phyloP scores from a whole-genome alignment of 495 filamentous ascomycete species.

The Lophium mytilinum region DNA sequence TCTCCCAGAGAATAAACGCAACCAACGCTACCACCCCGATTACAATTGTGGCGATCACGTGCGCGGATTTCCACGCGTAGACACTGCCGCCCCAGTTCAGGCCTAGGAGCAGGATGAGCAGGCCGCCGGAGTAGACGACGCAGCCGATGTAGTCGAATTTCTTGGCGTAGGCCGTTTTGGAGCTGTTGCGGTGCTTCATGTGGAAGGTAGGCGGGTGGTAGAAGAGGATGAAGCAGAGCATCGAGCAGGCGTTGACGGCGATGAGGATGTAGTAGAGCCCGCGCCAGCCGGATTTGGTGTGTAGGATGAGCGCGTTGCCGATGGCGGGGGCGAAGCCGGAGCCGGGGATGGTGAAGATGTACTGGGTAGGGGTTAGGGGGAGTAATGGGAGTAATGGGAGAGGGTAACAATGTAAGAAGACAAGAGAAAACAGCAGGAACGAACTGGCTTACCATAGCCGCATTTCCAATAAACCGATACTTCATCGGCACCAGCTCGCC shows the following conservation, averaged over 20 bases:
- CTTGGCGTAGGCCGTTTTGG: conserved; percentile 17
- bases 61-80: conserved; percentile 35
- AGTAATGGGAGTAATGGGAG: no score
- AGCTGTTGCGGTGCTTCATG: conserved; percentile 21
- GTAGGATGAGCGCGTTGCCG: conserved; percentile 12
- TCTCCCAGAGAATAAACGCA: conserved; percentile 34
- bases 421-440: no score
- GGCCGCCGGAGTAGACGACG: conserved; percentile 22
- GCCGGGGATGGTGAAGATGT: conserved; percentile 7
- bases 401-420: no score
- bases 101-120: conserved; percentile 30
- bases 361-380: not conserved
- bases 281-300: conserved; percentile 13
- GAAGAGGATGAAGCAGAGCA: conserved; percentile 23
- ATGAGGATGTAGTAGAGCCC: conserved; percentile 25
- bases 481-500: conserved; percentile 23
- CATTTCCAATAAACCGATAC: conserved; percentile 8
- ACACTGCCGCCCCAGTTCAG: conserved; percentile 36
- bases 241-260: conserved; percentile 17
- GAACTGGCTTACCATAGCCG: not conserved
- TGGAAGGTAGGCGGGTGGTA: conserved; percentile 30
- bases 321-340: conserved; percentile 17
- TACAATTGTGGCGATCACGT: conserved; percentile 34
- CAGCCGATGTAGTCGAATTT: conserved; percentile 29
- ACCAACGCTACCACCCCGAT: conserved; percentile 32